Base-by-base conservation (phyloP, 2,329 filamentous ascomycete species). In the Aureobasidium zeae region DNA sequence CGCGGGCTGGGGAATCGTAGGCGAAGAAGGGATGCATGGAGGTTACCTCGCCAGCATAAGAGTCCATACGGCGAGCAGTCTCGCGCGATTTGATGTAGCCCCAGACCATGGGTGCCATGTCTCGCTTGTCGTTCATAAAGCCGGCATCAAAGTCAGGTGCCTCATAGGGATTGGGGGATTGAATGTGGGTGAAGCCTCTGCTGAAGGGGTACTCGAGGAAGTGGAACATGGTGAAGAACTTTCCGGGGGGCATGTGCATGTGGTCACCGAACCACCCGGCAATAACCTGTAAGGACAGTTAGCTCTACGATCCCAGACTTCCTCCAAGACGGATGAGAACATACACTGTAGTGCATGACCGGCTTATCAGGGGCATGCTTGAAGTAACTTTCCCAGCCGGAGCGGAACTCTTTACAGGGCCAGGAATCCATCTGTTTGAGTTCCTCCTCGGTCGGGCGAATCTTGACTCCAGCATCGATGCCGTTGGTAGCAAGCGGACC, bases 171-270 rank as follows among this genome's bases (percentile, higher is more conserved):
- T 84, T 75, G 2, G 82, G 65, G n/a, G 74, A 81, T 48, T 69
- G 72, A 58, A 86, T 84, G 62, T 86, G 79, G 2, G 75, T 84
- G 41, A 63, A 77, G 7, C 83, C 82, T 52, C 82, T 77, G 12
- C 78, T 83, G 73, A 85, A 86, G 0, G 81, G 81, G 54, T 84
- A 85, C 65, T 84, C 79, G 28, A 86, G 62, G 73, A 86, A 86
- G 61, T 85, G 80, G 72, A 86, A 86, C 81, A 86, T 86, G 56
- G 77, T 82, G 67, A 86, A 86, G 71, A 85, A 86, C 51, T 86
- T 86, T 52, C 82, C 82, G 1, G 80, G 74, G 0, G 82, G 81
- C 73, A 83, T 80, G 37, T 65, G 59, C 63, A 74, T 72, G 33
- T 46, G 44, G 36, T 49, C 62, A 43, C 66, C 66, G 47, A 68